Conservation (phyloP, 2,329 filamentous ascomycete genomes). For the Colletotrichum lini region DNA sequence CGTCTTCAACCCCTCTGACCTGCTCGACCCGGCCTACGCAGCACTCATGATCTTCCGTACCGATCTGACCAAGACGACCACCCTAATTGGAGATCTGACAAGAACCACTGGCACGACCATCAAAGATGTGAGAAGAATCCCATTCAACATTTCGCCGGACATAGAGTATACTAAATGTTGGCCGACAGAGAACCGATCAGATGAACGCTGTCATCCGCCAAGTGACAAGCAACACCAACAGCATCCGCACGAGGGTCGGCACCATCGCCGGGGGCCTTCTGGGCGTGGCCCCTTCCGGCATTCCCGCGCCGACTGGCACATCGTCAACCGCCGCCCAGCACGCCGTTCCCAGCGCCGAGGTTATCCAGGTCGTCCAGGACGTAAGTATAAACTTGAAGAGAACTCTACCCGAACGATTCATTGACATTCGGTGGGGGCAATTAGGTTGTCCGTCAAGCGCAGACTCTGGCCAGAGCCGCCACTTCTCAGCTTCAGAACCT, state of each 20-base stretch:
- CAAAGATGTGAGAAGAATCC: not conserved
- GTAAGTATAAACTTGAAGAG: not conserved
- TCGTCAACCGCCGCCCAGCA: not conserved
- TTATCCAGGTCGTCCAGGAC: constrained; percentile 3
- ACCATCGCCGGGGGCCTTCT: not conserved
- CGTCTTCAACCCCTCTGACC: constrained; percentile 7
- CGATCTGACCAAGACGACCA: not conserved
- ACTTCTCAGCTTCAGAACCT: constrained; percentile 3
- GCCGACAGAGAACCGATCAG: constrained; percentile 15
- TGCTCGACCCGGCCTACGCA: not conserved
- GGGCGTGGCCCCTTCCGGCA: not conserved
- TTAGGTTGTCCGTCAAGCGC: not conserved
- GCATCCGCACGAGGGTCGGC: constrained; percentile 10
- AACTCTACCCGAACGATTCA: not conserved
- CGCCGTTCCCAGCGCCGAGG: not conserved
- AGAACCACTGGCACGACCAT: not conserved
- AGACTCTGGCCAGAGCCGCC: constrained; percentile 3
- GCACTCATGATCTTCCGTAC: not conserved
- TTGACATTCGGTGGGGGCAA: not conserved
- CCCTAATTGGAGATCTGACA: not conserved
- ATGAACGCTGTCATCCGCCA: constrained; percentile 14
- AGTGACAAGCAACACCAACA: constrained; percentile 3
- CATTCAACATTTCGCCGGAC: too few relatives aligned
- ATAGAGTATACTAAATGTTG: not conserved
- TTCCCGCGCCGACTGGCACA: not conserved